Evolutionary conservation across 495 filamentous ascomycete genomes (phyloP).

Genomic region (Penicillium coprophilum): DNA sequence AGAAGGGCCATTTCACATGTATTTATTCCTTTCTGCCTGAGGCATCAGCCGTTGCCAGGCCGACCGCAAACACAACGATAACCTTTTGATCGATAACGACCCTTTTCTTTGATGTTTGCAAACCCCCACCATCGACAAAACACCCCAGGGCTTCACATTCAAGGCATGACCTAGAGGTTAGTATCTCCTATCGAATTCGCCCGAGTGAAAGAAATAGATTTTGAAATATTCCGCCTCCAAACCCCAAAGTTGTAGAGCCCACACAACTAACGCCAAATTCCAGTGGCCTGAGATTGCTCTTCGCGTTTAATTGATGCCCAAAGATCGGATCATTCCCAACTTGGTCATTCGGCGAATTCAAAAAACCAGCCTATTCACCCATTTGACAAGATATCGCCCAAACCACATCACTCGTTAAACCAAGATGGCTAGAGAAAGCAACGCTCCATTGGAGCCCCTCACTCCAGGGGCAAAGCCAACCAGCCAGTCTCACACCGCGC

Average conservation of each 20-base stretch:
- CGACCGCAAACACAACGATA: slow-evolving; percentile 25
- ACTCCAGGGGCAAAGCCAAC: slow-evolving; percentile 33
- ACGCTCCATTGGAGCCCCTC: slow-evolving; percentile 34
- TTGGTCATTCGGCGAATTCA: neutral
- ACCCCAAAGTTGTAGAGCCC: neutral
- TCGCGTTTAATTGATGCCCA: neutral
- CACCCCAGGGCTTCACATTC: neutral
- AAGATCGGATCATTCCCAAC: neutral
- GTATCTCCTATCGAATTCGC: neutral
- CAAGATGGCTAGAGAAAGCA: slow-evolving; percentile 47
- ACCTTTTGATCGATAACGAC: slow-evolving; percentile 27
- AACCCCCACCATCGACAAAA: slow-evolving; percentile 20
- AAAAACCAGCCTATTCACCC: neutral
- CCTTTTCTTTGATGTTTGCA: slow-evolving; percentile 12
- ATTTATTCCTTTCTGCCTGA: no score
- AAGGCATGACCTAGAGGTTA: neutral
- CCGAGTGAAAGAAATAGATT: no score
- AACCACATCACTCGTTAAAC: neutral
- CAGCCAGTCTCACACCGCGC: slow-evolving; percentile 26
- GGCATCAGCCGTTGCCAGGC: slow-evolving; percentile 23
- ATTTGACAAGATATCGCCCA: neutral
- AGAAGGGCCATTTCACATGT: no score
- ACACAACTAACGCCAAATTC: neutral
- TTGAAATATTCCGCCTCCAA: neutral
- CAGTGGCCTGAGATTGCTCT: neutral